phyloP scores from a whole-genome alignment of 2,329 filamentous ascomycete genomes.

The Fusarium sp. region DNA sequence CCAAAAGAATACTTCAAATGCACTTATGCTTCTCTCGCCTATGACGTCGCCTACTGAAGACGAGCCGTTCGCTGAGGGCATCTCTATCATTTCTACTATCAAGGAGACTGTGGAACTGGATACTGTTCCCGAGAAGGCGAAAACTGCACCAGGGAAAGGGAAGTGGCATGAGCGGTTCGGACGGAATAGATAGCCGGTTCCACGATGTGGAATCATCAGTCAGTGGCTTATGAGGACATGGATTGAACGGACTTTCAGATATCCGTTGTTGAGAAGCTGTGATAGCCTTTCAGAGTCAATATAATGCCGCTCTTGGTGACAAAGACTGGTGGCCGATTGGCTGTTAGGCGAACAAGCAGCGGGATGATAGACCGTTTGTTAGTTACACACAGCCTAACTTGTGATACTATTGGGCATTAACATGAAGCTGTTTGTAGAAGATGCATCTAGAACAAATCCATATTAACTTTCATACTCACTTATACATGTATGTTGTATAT shows the following conservation, averaged over 20 bases:
- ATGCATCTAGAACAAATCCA: not conserved
- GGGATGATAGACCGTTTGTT: not conserved
- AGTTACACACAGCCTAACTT: not conserved
- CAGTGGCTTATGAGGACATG: not conserved
- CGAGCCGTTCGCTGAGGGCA: constrained; percentile 46
- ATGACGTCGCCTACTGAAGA: constrained; percentile 10
- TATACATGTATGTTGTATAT: not conserved
- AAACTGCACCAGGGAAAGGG: constrained; percentile 52
- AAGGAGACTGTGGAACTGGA: constrained; percentile 73
- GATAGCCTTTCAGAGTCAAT: not conserved
- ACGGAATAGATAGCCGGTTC: constrained; percentile 53
- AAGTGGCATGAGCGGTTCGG: constrained; percentile 73
- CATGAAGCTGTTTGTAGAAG: not conserved
- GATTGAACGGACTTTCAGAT: not conserved
- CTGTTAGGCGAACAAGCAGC: not conserved
- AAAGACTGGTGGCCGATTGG: not conserved
- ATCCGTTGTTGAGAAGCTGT: not conserved
- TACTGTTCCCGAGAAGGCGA: constrained; percentile 52
- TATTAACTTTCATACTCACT: not conserved
- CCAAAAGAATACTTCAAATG: constrained; percentile 76
- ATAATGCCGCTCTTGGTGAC: not conserved
- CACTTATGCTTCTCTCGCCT: constrained; percentile 64
- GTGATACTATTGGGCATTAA: not conserved
- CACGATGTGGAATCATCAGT: not conserved
- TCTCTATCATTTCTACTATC: constrained; percentile 65